Conservation (phyloP, 1,284 basidiomycete species). For the Stygiomarasmius scandens region DNA sequence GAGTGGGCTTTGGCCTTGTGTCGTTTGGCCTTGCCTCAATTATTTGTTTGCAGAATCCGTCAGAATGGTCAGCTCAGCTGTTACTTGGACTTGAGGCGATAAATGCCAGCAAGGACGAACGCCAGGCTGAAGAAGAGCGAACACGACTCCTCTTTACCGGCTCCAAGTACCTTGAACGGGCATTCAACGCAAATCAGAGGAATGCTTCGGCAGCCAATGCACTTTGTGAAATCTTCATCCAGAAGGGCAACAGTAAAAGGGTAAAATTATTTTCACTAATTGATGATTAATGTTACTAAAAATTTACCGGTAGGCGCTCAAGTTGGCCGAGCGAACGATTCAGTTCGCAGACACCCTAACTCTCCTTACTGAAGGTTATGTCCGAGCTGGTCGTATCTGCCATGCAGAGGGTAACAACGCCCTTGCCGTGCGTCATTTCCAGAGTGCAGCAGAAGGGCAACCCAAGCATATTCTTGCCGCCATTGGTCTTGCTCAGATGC, state of each 20-base stretch:
- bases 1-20: slow-evolving; percentile 31
- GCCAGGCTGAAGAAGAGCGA: slow-evolving; percentile 61
- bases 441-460: slow-evolving; percentile 73
- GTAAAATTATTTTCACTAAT: no score
- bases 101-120: slow-evolving; percentile 76
- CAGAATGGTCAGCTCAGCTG: slow-evolving; percentile 74
- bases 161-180: slow-evolving; percentile 69
- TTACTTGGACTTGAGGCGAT: slow-evolving; percentile 84
- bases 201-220: slow-evolving; percentile 80
- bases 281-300: no score
- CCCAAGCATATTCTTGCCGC: slow-evolving; percentile 78
- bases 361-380: slow-evolving; percentile 76
- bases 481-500: slow-evolving; percentile 85
- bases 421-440: slow-evolving; percentile 76
- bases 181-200: slow-evolving; percentile 78
- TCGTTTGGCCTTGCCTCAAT: background rate
- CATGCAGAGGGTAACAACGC: slow-evolving; percentile 66
- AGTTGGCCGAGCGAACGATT: slow-evolving; percentile 89
- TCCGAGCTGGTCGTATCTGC: slow-evolving; percentile 77
- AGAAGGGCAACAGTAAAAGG: slow-evolving; percentile 61
- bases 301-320: slow-evolving; percentile 64
- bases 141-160: slow-evolving; percentile 58
- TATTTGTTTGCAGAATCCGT: slow-evolving; percentile 61
- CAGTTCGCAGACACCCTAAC: slow-evolving; percentile 89
- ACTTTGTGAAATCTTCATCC: slow-evolving; percentile 73